Evolutionary conservation across 331 rosid species (phyloP).

Genomic region (Acacia pycnantha): DNA sequence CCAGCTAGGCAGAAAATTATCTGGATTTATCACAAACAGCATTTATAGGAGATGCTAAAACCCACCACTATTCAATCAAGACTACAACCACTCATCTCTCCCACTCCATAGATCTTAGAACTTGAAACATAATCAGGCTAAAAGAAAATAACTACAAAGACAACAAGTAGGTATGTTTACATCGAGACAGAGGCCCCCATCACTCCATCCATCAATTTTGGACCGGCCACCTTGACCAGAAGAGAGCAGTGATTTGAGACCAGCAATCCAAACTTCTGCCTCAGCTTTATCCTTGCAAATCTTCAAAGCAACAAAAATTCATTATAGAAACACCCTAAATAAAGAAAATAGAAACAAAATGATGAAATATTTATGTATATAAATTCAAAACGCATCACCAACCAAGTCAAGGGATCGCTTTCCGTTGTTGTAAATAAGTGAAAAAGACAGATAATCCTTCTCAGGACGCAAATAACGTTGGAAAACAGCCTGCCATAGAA

Average conservation of each 20-base stretch:
- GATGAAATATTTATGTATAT: background rate
- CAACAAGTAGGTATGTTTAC: conserved; percentile 49
- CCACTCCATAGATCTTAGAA: conserved; percentile 3
- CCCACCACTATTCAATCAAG: background rate
- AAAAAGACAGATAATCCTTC: conserved; percentile 89
- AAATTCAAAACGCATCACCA: conserved; percentile 38
- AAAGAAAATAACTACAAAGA: conserved; percentile 17
- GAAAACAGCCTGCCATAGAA: conserved; percentile 75
- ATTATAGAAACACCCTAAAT: conserved; percentile 17
- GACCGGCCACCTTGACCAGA: conserved; percentile 96
- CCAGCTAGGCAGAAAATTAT: conserved; percentile 10
- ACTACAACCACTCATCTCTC: background rate
- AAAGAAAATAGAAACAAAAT: conserved; percentile 9
- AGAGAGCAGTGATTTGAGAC: conserved; percentile 74
- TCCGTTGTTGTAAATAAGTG: conserved; percentile 88
- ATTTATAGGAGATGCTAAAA: background rate
- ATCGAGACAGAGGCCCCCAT: conserved; percentile 84
- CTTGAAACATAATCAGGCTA: conserved; percentile 7
- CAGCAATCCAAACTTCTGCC: conserved; percentile 96
- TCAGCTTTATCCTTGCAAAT: conserved; percentile 96
- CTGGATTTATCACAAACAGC: background rate
- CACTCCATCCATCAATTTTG: conserved; percentile 98
- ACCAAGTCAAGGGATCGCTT: conserved; percentile 97
- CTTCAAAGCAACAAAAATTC: conserved; percentile 41
- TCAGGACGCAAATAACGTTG: conserved; percentile 83